Base-by-base conservation (phyloP, 2,329 filamentous ascomycete species). In the Sclerotinia glacialis region DNA sequence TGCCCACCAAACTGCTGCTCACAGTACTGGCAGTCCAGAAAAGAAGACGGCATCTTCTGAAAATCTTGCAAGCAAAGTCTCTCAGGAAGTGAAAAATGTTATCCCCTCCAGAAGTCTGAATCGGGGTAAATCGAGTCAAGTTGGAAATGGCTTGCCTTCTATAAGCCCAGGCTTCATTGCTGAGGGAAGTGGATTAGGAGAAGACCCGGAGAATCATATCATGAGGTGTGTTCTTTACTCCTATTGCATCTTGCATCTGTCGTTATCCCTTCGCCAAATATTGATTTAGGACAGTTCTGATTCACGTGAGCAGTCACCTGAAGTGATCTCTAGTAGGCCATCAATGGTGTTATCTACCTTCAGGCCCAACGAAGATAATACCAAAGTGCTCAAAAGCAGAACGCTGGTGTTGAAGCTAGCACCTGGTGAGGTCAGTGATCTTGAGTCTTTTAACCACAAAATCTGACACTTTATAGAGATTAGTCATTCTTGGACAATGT, bases 401-500 rank as follows among this genome's bases (percentile, higher is more conserved):
- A 71, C 76, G 1, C 58, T 80, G n/a, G 72, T 79, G 26, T 66
- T 87, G 1, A 79, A 73, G 31, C 74, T 86, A 3, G 73, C 77
- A 3, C 79, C 81, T n/a, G 81, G 80, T 64, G 84, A 86, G 77
- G 84, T 84, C 76, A 64, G 72, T 59, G 23, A 49, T 26, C 12
- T 23, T 9, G 14, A 37, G 37, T 42, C 11, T 6, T 14, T 49
- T 16, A 28, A 23, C 21, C 16, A 26, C 28, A 26, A 26, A 40
- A 53, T 55, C 70, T 75, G 50, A 76, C 54, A 14, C 21, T 40
- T n/a, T 9, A 1, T 61, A 89, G 86, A 83, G 86, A 21, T 79
- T 90, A 50, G 79, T 87, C 5, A 78, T 89, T 11, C 78, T 92
- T 14, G 91, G 91, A 1, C 87, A 85, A 72, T 95, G 87, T 76